Base-by-base conservation (phyloP, 257 asterid species). In the Petrea volubilis region DNA sequence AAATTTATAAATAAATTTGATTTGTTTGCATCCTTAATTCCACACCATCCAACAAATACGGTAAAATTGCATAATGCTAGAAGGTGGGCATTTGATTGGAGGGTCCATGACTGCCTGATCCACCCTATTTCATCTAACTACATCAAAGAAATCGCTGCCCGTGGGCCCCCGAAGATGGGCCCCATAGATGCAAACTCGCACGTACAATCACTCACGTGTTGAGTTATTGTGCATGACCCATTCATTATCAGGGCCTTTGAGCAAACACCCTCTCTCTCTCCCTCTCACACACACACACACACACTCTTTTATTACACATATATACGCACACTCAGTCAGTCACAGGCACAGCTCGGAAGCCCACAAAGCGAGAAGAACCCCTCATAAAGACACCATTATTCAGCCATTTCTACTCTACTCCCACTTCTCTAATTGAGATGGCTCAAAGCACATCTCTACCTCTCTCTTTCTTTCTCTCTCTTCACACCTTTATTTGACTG, bases 131-230 rank as follows among this genome's bases (percentile, higher is more conserved):
- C 28, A 25, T 58, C 68, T 55, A 28, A 70, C 49, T 23, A 52
- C 59, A 59, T 46, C n/a, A n/a, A n/a, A n/a, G n/a, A 52, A 43
- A 72, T 77, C 66, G 15, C 67, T 66, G 67, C 44, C 43, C 6
- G 66, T 63, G 76, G 78, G 69, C 4, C 12, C 36, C n/a, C 15
- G 7, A 18, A 60, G 25, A 9, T 68, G 62, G 83, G 66, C 74
- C 72, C 74, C 56, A 57, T 40, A 0, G 18, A 9, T 7, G 47
- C 46, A 61, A 49, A 63, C 20, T 60, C 31, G 51, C 78, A 75
- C 79, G 81, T 73, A 74, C 79, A 57, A 73, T 71, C 34, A 75
- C 78, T 80, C 85, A 80, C 87, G 86, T 82, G 86, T 78, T 63
- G 18, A 79, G 82, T 76, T 52, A 65, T 67, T 79, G 84, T 64